Conservation (phyloP, 495 filamentous ascomycete genomes). For the Cudoniella acicularis region DNA sequence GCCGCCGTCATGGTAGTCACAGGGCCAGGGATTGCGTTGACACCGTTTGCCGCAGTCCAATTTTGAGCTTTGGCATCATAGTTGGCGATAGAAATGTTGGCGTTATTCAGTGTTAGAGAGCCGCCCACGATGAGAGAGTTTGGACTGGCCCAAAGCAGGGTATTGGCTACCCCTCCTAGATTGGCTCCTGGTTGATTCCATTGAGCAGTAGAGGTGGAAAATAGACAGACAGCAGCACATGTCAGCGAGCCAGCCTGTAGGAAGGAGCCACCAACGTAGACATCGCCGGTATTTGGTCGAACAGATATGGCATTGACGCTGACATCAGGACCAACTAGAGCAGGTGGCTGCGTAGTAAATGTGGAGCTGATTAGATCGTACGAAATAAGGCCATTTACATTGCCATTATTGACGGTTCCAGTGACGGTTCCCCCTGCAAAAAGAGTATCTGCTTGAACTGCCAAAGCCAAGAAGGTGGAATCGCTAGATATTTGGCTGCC, state of each 20-base stretch:
- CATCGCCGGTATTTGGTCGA: conserved; percentile 60
- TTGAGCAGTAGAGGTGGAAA: conserved; percentile 58
- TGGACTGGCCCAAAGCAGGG: conserved; percentile 70
- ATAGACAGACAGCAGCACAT: conserved; percentile 79
- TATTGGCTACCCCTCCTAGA: conserved; percentile 62
- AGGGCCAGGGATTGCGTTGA: conserved; percentile 67
- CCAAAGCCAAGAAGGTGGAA: conserved; percentile 72
- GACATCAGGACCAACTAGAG: conserved; percentile 62
- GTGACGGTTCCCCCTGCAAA: conserved; percentile 80
- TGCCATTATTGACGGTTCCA: conserved; percentile 59
- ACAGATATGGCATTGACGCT: conserved; percentile 70
- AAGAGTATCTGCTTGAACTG: conserved; percentile 61
- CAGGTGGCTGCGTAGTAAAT: conserved; percentile 65
- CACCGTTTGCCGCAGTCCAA: conserved; percentile 66
- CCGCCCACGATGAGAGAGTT: conserved; percentile 72
- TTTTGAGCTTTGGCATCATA: conserved; percentile 60
- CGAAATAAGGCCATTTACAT: conserved; percentile 68
- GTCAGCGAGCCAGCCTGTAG: conserved; percentile 73
- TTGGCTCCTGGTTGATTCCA: conserved; percentile 75
- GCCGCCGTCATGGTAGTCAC: conserved; percentile 74
- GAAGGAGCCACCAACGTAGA: conserved; percentile 87
- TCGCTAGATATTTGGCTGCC: conserved; percentile 60
- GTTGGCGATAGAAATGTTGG: conserved; percentile 61
- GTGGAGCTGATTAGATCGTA: conserved; percentile 67
- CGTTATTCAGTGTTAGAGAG: conserved; percentile 60